Conservation (phyloP, 2,329 filamentous ascomycete species). For the Penicillium italicum region DNA sequence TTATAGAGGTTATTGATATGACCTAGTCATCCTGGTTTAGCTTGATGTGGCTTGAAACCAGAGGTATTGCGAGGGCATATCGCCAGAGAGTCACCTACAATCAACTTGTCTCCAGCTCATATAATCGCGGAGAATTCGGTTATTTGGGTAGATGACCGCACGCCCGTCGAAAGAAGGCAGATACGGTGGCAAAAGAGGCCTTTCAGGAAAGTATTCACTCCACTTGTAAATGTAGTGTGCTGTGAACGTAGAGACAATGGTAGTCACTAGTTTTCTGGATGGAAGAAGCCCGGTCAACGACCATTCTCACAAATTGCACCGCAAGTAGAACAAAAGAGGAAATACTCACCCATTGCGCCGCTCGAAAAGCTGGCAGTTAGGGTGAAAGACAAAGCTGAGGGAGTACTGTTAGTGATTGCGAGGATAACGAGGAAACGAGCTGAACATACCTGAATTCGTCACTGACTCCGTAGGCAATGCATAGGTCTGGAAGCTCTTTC, state of each 20-base stretch:
- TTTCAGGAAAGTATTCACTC: slow-evolving; percentile 70
- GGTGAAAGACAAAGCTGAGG: slow-evolving; percentile 80
- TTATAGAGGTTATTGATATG: slow-evolving; percentile 99
- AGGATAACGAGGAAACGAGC: background rate
- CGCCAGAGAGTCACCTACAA: slow-evolving; percentile 56
- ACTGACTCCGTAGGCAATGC: slow-evolving; percentile 86
- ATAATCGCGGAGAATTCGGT: slow-evolving; percentile 83
- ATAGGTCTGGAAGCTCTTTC: slow-evolving; percentile 76
- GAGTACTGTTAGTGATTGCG: background rate
- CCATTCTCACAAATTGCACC: background rate
- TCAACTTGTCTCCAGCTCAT: slow-evolving; percentile 97
- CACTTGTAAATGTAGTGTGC: slow-evolving; percentile 84
- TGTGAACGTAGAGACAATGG: slow-evolving; percentile 88
- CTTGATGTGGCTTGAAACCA: background rate
- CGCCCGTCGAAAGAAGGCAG: slow-evolving; percentile 90
- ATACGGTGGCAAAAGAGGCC: slow-evolving; percentile 61
- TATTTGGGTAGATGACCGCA: slow-evolving; percentile 82
- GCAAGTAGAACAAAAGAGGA: background rate
- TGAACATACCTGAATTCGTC: slow-evolving; percentile 69
- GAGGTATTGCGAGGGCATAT: background rate
- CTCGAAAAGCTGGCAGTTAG: slow-evolving; percentile 77
- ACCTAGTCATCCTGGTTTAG: slow-evolving; percentile 48
- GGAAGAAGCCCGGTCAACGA: background rate
- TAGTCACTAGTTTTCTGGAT: slow-evolving; percentile 82
- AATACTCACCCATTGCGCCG: slow-evolving; percentile 66